These are phyloP conservation scores for Zygotorulaspora florentina DNA, from an alignment of 805 yeast genomes.

Conservation along the genomic window DNA sequence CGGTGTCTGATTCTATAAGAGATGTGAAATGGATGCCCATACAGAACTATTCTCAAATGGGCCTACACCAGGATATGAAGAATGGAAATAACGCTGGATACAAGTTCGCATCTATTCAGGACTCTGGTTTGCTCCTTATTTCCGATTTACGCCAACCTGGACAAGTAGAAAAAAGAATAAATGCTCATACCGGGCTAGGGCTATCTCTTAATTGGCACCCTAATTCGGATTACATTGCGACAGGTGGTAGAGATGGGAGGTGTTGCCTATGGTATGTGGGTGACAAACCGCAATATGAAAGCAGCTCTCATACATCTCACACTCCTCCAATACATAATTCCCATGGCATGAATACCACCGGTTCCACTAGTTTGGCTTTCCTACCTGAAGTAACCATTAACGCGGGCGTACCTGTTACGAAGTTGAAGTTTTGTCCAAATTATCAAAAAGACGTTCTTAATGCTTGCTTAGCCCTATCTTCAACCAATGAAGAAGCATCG, in stretches of 20 bases:
- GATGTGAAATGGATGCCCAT: conserved; percentile 50
- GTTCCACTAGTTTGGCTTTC: conserved; percentile 43
- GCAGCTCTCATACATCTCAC: background rate
- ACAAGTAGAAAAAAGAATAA: conserved; percentile 63
- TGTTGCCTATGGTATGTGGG: conserved; percentile 36
- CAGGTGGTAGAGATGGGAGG: conserved; percentile 87
- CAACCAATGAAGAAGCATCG: conserved; percentile 63
- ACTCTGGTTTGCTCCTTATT: conserved; percentile 79
- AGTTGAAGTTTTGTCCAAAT: conserved; percentile 36
- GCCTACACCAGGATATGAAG: conserved; percentile 35
- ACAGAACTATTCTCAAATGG: conserved; percentile 30
- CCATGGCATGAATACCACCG: conserved; percentile 6
- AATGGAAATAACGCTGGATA: conserved; percentile 31
- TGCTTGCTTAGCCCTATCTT: conserved; percentile 70
- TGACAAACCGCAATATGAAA: conserved; percentile 15
- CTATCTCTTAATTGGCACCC: conserved; percentile 87
- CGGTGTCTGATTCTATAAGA: conserved; percentile 68
- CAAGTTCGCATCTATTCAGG: conserved; percentile 74
- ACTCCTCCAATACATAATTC: background rate
- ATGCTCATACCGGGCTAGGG: conserved; percentile 91
- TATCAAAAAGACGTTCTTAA: conserved; percentile 39
- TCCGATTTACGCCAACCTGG: conserved; percentile 77
- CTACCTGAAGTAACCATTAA: conserved; percentile 67
- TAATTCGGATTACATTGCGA: conserved; percentile 68
- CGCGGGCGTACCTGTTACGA: conserved; percentile 75